Percentiles rank a stretch among this genome's conserved stretches.
Evolutionary conservation across 2,329 filamentous ascomycete species (phyloP).

Genomic region (Sporothrix inflata): DNA sequence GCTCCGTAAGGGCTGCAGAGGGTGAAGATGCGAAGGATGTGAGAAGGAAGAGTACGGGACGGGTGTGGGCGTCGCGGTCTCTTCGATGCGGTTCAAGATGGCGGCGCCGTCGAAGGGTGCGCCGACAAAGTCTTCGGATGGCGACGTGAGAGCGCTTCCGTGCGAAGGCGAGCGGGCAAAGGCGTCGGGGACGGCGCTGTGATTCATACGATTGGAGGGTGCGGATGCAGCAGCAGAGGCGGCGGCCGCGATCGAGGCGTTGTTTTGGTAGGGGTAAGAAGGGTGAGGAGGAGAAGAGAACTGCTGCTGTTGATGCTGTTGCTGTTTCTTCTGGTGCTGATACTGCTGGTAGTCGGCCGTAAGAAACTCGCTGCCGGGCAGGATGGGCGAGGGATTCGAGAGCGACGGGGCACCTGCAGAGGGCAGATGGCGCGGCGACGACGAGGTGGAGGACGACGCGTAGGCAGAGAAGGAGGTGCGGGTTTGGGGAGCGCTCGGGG

Average conservation of each 20-base stretch:
- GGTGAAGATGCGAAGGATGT: slow-evolving; percentile 28
- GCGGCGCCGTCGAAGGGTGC: slow-evolving; percentile 67
- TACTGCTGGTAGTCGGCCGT: slow-evolving; percentile 42
- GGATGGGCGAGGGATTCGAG: slow-evolving; percentile 50
- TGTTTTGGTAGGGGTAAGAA: slow-evolving; percentile 22
- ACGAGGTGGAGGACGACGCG: slow-evolving; percentile 51
- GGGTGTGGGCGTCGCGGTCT: slow-evolving; percentile 49
- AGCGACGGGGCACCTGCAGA: slow-evolving; percentile 38
- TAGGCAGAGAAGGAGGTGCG: slow-evolving; percentile 52
- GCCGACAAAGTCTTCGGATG: slow-evolving; percentile 64
- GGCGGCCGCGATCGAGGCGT: slow-evolving; percentile 27
- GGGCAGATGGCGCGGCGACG: slow-evolving; percentile 53
- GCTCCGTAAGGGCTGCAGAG: slow-evolving; percentile 43
- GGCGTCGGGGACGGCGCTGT: slow-evolving; percentile 36
- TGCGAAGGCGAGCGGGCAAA: slow-evolving; percentile 37
- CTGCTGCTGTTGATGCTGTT: slow-evolving; percentile 14
- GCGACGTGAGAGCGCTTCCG: slow-evolving; percentile 48
- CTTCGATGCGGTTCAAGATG: slow-evolving; percentile 64
- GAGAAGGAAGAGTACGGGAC: slow-evolving; percentile 24
- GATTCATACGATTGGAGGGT: slow-evolving; percentile 30
- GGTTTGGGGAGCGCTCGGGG: slow-evolving; percentile 61
- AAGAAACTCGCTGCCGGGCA: slow-evolving; percentile 52
- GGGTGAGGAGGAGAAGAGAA: slow-evolving; percentile 18
- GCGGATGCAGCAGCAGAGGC: slow-evolving; percentile 28
- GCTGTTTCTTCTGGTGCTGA: slow-evolving; percentile 5